Evolutionary conservation across 2,329 filamentous ascomycete genomes (phyloP).

Genomic region (Penicillium expansum): DNA sequence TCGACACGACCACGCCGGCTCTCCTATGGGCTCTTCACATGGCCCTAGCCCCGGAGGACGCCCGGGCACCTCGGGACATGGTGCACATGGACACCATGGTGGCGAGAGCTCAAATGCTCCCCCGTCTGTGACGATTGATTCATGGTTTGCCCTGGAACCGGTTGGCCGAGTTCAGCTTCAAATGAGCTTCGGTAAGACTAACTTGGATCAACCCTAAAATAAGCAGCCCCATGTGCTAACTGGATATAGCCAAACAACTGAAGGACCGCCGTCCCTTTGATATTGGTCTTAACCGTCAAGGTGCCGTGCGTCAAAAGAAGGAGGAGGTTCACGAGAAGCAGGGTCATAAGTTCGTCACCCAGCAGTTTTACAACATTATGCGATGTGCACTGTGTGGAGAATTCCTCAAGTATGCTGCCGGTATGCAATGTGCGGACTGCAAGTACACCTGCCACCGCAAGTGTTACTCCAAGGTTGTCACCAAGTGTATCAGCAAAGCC

Average conservation of each 20-base stretch:
- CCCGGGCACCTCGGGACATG: slow-evolving; percentile 24
- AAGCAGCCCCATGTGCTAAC: slow-evolving; percentile 17
- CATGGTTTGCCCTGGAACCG: slow-evolving; percentile 96
- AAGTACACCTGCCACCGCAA: slow-evolving; percentile 99
- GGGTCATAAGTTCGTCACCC: slow-evolving; percentile 96
- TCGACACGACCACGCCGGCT: slow-evolving; percentile 54
- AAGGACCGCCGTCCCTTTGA: slow-evolving; percentile 81
- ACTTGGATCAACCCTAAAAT: not conserved
- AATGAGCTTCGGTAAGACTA: slow-evolving; percentile 69
- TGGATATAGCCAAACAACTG: slow-evolving; percentile 68
- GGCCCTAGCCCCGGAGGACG: slow-evolving; percentile 25
- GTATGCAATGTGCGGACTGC: slow-evolving; percentile 99
- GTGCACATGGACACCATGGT: slow-evolving; percentile 30
- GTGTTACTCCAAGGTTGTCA: slow-evolving; percentile 94
- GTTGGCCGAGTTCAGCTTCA: slow-evolving; percentile 88
- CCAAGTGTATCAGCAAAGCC: slow-evolving; percentile 99
- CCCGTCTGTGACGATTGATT: slow-evolving; percentile 62
- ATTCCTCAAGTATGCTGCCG: slow-evolving; percentile 96
- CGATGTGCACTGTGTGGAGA: slow-evolving; percentile 96
- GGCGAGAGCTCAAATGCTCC: slow-evolving; percentile 32
- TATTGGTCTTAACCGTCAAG: slow-evolving; percentile 87
- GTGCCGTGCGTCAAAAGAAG: slow-evolving; percentile 94
- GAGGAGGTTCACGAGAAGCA: slow-evolving; percentile 99
- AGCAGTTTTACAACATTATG: slow-evolving; percentile 99
- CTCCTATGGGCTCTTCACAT: slow-evolving; percentile 44